Conservation (phyloP, 208 protist species). For the Leishmania guyanensis region DNA sequence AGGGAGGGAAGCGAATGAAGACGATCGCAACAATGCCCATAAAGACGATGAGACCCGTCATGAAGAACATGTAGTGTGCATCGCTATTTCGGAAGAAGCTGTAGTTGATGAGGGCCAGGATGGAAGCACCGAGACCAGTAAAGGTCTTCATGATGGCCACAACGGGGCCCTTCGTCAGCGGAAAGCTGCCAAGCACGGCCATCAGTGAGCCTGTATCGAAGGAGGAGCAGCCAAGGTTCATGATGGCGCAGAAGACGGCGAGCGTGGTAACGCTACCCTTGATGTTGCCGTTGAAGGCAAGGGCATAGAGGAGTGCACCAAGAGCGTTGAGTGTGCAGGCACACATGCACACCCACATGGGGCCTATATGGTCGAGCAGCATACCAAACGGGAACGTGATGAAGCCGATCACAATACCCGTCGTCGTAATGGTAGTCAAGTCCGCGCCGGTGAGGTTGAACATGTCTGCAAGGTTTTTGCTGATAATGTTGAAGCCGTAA, state of each 20-base stretch:
- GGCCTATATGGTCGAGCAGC: constrained; percentile 63
- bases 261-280: constrained; percentile 33
- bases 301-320: constrained; percentile 51
- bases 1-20: constrained; percentile 54
- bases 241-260: constrained; percentile 54
- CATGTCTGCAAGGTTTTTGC: constrained; percentile 35
- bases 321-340: constrained; percentile 32
- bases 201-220: constrained; percentile 74
- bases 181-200: constrained; percentile 61
- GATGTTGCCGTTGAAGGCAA: constrained; percentile 59
- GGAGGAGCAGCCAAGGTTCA: constrained; percentile 56
- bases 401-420: constrained; percentile 48
- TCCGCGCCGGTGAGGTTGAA: constrained; percentile 43
- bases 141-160: constrained; percentile 66
- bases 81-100: constrained; percentile 48
- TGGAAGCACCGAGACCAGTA: constrained; percentile 48
- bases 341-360: constrained; percentile 39
- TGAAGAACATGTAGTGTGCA: constrained; percentile 64
- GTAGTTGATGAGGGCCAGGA: constrained; percentile 48
- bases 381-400: constrained; percentile 51
- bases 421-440: constrained; percentile 65
- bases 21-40: constrained; percentile 29
- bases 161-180: constrained; percentile 42
- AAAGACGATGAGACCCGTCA: constrained; percentile 33
- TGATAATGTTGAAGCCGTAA: constrained; percentile 69